phyloP scores from a whole-genome alignment of 2,329 filamentous ascomycete species.

The Fusarium fujikuroi region DNA sequence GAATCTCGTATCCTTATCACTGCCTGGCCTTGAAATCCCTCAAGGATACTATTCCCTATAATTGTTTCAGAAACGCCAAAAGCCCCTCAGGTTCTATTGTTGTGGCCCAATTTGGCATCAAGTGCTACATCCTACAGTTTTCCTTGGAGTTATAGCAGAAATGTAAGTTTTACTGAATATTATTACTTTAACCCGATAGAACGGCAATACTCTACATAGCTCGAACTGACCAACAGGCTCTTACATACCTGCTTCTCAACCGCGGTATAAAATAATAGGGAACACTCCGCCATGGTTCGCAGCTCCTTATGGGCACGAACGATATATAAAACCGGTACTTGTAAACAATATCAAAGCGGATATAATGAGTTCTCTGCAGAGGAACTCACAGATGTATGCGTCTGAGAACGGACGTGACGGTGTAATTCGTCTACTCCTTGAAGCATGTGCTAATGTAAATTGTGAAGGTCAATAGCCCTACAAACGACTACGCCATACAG shows the following conservation, averaged over 20 bases:
- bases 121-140: neutral
- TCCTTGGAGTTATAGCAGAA: neutral
- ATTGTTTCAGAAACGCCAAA: too few relatives aligned
- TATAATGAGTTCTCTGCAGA: rapidly evolving
- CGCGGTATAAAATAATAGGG: too few relatives aligned
- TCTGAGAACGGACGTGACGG: neutral
- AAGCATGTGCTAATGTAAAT: neutral
- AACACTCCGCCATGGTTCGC: neutral
- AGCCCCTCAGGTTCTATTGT: too few relatives aligned
- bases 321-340: neutral
- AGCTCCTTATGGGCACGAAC: neutral
- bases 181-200: neutral
- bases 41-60: too few relatives aligned
- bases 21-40: too few relatives aligned
- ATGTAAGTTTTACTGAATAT: neutral
- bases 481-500: neutral
- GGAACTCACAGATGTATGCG: rapidly evolving
- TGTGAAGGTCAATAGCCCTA: rapidly evolving
- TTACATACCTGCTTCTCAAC: neutral
- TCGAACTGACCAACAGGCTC: too few relatives aligned
- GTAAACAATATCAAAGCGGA: neutral
- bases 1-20: too few relatives aligned
- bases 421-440: neutral
- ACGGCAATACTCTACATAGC: neutral
- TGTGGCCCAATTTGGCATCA: too few relatives aligned